Base-by-base conservation (phyloP, 2,329 filamentous ascomycete genomes). In the Ophiostoma triangulosporum region DNA sequence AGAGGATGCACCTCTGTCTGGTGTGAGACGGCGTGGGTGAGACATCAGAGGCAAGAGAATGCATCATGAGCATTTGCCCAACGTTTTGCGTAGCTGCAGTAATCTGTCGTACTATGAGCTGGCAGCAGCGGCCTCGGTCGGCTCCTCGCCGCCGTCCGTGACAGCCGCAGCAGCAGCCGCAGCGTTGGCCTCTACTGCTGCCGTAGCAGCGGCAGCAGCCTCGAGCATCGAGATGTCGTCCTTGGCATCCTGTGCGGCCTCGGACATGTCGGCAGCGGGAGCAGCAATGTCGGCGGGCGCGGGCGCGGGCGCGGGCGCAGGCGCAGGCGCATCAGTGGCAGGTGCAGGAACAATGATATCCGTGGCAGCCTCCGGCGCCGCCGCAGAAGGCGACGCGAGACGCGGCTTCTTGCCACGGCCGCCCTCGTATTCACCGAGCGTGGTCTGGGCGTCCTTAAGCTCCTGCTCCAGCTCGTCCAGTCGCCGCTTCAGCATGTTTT, bases 401-500 rank as follows among this genome's bases (percentile, higher is more conserved):
- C 66, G 64, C 17, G 59, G 57, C 57, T 58, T 64, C 60, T 69
- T 69, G 26, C 61, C 60, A 26, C 59, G 59, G 38, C 54, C 61
- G 59, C 46, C 60, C 40, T 66, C 65, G 22, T 63, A 57, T 22
- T 48, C 52, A 7, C 61, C 60, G 2, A 63, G 55, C 5, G 62
- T 53, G 20, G 63, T 63, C 50, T 62, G 65, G 11, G 62, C 59
- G 14, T 66, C 68, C 51, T 70, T 72, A 1, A 76, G 64, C 64
- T 80, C 77, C 35, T 76, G 73, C 64, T 91, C 86, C 43, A 89
- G 71, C 60, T 94, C 87, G 54, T 87, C 84, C n/a, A 95, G 72
- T 50, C 86, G 81, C 50, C 85, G 78, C 69, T 94, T 94, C 35
- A 95, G 74, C 54, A 83, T 85, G 55, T 88, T 86, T 66, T 94